phyloP scores from a whole-genome alignment of 1,139 yeast genomes.

The Pichia inconspicua region DNA sequence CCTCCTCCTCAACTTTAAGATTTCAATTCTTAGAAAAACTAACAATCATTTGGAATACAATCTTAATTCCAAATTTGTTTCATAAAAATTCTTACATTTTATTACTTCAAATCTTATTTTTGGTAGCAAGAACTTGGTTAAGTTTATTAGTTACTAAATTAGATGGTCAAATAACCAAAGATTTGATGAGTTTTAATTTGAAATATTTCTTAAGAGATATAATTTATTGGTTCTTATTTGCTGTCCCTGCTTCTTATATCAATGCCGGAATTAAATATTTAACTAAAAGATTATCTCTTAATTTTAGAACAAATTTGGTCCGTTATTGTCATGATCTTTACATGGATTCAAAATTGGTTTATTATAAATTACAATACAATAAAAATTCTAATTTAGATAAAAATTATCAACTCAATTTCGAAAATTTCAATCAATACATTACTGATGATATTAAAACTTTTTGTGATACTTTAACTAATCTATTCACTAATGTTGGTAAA shows the following conservation, averaged over 20 bases:
- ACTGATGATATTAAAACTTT: constrained; percentile 80
- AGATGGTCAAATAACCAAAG: constrained; percentile 89
- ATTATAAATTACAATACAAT: constrained; percentile 63
- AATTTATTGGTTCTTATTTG: constrained; percentile 80
- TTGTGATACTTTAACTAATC: constrained; percentile 73
- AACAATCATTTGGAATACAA: constrained; percentile 62
- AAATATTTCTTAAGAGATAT: constrained; percentile 69
- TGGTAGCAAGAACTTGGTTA: constrained; percentile 79
- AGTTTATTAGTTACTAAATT: constrained; percentile 78
- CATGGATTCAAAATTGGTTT: constrained; percentile 71
- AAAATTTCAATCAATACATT: constrained; percentile 66
- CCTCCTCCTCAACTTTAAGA: constrained; percentile 31
- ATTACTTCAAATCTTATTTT: constrained; percentile 64
- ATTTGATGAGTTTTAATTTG: constrained; percentile 78
- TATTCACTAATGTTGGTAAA: constrained; percentile 85
- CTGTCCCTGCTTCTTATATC: constrained; percentile 89
- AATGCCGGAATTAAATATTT: constrained; percentile 83
- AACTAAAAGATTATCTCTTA: constrained; percentile 69
- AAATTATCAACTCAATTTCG: constrained; percentile 27
- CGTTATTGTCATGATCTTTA: constrained; percentile 89
- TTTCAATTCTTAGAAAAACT: constrained; percentile 69
- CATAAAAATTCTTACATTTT: constrained; percentile 64
- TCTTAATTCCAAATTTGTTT: constrained; percentile 66
- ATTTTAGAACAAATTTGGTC: constrained; percentile 76
- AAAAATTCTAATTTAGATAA: constrained; percentile 21